Percentiles rank a stretch among this genome's conserved stretches.
These are phyloP conservation scores for Cercospora janseana DNA, from an alignment of 2,329 filamentous ascomycete genomes.

Conservation along the genomic window DNA sequence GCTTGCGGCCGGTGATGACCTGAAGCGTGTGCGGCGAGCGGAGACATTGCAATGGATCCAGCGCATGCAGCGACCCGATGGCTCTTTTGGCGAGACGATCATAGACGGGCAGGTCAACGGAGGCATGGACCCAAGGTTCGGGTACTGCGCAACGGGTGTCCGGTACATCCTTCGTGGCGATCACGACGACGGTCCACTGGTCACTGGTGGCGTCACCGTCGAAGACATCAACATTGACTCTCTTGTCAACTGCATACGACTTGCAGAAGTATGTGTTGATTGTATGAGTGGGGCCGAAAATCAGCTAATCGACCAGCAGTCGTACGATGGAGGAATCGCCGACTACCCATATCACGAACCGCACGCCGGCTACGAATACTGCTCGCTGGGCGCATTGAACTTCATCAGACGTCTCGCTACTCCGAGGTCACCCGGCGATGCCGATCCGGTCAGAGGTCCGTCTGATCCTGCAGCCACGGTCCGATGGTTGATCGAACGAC, in stretches of 20 bases:
- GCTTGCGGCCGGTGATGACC: constrained; percentile 61
- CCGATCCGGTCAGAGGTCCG: constrained; percentile 31
- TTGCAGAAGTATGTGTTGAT: constrained; percentile 47
- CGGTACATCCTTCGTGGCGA: constrained; percentile 69
- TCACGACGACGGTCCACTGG: constrained; percentile 50
- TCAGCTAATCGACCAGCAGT: constrained; percentile 51
- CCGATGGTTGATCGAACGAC: constrained; percentile 49
- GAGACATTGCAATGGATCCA: constrained; percentile 72
- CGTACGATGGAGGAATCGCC: constrained; percentile 80
- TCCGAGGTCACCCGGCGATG: constrained; percentile 3
- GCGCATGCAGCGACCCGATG: constrained; percentile 74
- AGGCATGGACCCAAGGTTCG: constrained; percentile 81
- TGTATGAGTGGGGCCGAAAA: constrained; percentile 11
- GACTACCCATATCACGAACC: constrained; percentile 78
- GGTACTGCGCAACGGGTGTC: constrained; percentile 77
- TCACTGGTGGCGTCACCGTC: constrained; percentile 54
- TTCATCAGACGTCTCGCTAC: constrained; percentile 64
- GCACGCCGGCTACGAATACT: constrained; percentile 89
- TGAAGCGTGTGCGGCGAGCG: constrained; percentile 61
- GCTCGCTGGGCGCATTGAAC: constrained; percentile 73
- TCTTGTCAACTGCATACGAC: constrained; percentile 68
- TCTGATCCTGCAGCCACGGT: constrained; percentile 42
- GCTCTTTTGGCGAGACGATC: constrained; percentile 85
- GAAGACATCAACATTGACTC: constrained; percentile 72
- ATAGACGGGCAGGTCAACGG: constrained; percentile 65